Conservation (phyloP, 192 early-diverging fungal species). For the Coemansia aciculifera region DNA sequence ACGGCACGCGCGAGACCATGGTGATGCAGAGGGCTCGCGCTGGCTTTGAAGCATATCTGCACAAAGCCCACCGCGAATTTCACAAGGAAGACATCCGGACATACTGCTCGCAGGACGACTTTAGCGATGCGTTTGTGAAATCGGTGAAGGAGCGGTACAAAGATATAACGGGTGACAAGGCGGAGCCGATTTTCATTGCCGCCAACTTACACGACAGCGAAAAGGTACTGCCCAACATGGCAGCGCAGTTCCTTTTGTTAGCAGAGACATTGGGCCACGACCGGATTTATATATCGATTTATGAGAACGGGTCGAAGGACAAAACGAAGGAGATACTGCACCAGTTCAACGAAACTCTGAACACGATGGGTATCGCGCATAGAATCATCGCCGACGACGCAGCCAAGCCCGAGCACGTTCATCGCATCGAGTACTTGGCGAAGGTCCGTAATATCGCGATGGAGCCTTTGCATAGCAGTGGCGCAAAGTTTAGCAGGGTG, state of each 20-base stretch:
- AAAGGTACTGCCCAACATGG: constrained; percentile 46
- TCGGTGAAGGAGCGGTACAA: constrained; percentile 23
- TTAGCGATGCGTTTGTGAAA: constrained; percentile 8
- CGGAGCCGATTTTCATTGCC: constrained; percentile 28
- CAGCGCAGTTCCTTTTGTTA: constrained; percentile 31
- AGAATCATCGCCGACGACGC: constrained; percentile 16
- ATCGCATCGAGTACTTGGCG: constrained; percentile 55
- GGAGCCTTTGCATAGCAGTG: constrained; percentile 32
- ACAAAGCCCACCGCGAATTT: background rate
- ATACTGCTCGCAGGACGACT: constrained; percentile 19
- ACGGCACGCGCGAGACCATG: background rate
- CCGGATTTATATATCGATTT: constrained; percentile 48
- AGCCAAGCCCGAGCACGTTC: background rate
- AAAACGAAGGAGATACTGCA: constrained; percentile 38
- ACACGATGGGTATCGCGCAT: constrained; percentile 27
- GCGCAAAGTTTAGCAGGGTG: constrained; percentile 26
- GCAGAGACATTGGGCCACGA: constrained; percentile 33
- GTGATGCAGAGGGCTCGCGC: background rate
- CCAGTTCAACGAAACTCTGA: constrained; percentile 15
- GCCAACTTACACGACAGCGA: constrained; percentile 52
- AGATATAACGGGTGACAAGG: background rate
- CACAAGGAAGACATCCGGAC: constrained; percentile 11
- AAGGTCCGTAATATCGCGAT: constrained; percentile 50
- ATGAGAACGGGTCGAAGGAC: constrained; percentile 54
- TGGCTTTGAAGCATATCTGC: background rate